Conservation (phyloP, 768 basidiomycete genomes). For the Kockovaella imperatae region DNA sequence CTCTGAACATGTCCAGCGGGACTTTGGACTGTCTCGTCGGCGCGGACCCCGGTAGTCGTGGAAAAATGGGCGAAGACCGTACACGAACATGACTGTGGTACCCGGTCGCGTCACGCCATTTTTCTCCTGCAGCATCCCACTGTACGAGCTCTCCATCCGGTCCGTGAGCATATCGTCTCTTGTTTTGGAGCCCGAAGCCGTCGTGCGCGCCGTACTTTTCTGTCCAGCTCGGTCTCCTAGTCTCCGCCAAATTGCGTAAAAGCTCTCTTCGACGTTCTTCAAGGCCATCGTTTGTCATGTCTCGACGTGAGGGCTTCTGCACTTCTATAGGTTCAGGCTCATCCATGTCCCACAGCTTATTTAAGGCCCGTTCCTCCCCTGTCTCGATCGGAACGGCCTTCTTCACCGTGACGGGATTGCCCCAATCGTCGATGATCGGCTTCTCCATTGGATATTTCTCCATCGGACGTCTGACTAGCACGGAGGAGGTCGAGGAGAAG, state of each 20-base stretch:
- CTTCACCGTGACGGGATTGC: not conserved
- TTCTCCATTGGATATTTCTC: conserved; percentile 9
- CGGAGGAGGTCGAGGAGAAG: not conserved
- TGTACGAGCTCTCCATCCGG: not conserved
- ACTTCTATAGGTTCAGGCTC: not conserved
- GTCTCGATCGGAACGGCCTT: not conserved
- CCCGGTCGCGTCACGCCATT: not conserved
- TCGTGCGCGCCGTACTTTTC: not conserved
- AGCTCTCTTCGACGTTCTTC: not conserved
- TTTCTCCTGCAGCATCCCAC: not conserved
- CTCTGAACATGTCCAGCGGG: not conserved
- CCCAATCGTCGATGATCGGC: conserved; percentile 6
- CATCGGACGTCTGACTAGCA: conserved; percentile 8
- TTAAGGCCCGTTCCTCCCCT: not conserved
- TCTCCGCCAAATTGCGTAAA: not conserved
- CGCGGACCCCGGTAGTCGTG: not conserved
- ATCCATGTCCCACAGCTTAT: not conserved
- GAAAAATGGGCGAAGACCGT: too few relatives aligned
- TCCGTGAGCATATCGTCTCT: not conserved
- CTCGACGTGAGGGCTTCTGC: not conserved
- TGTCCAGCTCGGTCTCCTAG: not conserved
- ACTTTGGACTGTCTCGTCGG: not conserved
- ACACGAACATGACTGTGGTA: not conserved
- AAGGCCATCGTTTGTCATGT: not conserved
- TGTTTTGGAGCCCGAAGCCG: not conserved